Evolutionary conservation across 2,329 filamentous ascomycete species (phyloP).

Genomic region (Blastomyces parvus): DNA sequence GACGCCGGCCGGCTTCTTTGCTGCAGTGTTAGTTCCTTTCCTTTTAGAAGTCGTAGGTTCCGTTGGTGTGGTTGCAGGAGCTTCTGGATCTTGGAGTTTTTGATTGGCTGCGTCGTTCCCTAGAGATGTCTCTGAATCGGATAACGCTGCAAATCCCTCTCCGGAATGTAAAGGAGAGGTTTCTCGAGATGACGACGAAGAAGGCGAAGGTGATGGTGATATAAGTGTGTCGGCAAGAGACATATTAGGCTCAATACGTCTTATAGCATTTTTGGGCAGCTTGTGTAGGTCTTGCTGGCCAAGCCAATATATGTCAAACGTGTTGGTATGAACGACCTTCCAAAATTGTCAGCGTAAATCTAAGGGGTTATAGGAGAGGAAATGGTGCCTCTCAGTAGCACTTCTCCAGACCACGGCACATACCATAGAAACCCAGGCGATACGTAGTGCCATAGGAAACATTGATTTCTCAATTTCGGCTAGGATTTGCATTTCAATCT

Average conservation of each 20-base stretch:
- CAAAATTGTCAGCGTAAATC: background rate
- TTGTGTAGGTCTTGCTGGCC: conserved; percentile 15
- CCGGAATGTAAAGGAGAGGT: conserved; percentile 2
- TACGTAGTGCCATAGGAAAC: conserved; percentile 17
- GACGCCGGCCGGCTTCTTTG: background rate
- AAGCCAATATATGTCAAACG: conserved; percentile 21
- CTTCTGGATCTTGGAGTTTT: background rate
- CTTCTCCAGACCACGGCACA: background rate
- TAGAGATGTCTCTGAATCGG: background rate
- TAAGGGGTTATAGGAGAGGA: background rate
- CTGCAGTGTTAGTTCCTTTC: background rate
- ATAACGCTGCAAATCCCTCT: background rate
- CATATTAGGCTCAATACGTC: conserved; percentile 15
- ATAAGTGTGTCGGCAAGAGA: conserved; percentile 11
- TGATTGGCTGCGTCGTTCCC: background rate
- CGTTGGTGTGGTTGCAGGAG: background rate
- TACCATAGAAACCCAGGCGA: conserved; percentile 21
- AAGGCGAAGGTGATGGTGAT: conserved; percentile 8
- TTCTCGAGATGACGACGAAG: conserved; percentile 3
- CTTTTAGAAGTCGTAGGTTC: background rate
- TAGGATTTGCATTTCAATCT: conserved; percentile 20
- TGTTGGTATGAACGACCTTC: conserved; percentile 20
- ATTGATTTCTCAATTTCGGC: conserved; percentile 16
- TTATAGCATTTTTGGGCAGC: conserved; percentile 15
- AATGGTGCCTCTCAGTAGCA: background rate